phyloP scores from a whole-genome alignment of 164 flowering plant genomes.

The Pachysandra terminalis region DNA sequence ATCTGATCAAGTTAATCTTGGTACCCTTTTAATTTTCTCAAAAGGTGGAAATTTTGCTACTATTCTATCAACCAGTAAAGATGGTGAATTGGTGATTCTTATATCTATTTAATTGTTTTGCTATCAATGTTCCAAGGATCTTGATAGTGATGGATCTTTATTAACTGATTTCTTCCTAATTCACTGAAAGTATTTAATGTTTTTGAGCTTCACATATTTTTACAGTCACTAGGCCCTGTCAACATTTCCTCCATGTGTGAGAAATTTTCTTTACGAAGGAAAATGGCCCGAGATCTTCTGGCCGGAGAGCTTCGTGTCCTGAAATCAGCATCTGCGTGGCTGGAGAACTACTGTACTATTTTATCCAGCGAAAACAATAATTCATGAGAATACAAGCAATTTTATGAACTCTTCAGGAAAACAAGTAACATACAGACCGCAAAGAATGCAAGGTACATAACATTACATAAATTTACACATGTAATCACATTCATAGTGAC shows the following conservation, averaged over 20 bases:
- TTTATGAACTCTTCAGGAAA: not conserved
- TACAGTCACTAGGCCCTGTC: conserved; percentile 33
- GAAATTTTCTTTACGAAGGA: conserved; percentile 33
- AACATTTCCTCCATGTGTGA: conserved; percentile 6
- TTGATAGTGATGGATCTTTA: not conserved
- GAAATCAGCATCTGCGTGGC: conserved; percentile 64
- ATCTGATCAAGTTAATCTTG: not conserved
- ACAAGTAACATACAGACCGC: not conserved
- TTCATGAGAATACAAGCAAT: not conserved
- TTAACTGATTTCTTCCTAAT: not conserved
- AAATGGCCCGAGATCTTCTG: conserved; percentile 69
- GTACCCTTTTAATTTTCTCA: not conserved
- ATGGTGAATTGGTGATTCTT: too few relatives aligned
- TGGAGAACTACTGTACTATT: conserved; percentile 47
- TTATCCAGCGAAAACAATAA: conserved; percentile 17
- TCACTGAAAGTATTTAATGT: not conserved
- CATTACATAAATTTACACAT: too few relatives aligned
- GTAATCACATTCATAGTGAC: too few relatives aligned
- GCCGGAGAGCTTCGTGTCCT: conserved; percentile 69
- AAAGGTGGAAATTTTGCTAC: not conserved
- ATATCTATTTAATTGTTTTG: not conserved
- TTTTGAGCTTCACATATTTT: not conserved
- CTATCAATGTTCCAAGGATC: not conserved
- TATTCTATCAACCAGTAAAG: not conserved
- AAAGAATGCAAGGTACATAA: too few relatives aligned